These are phyloP conservation scores for Globisporangium takayamanum DNA, from an alignment of 352 stramenopile species.

Conservation along the genomic window DNA sequence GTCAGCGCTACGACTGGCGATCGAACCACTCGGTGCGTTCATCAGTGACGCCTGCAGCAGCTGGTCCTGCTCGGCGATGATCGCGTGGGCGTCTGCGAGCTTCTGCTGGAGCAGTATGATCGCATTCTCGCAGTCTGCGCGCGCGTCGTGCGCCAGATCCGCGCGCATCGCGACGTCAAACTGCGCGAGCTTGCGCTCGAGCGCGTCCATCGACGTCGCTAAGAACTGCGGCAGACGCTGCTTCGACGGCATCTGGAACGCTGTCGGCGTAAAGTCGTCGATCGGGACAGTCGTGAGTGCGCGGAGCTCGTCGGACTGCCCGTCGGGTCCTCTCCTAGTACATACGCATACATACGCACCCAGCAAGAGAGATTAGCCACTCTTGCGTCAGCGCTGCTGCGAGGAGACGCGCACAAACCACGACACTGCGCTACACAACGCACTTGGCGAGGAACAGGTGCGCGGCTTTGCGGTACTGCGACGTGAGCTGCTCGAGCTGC, in stretches of 20 bases:
- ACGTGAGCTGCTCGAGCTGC: constrained; percentile 51
- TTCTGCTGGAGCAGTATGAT: constrained; percentile 46
- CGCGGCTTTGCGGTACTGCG: constrained; percentile 69
- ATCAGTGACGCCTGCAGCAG: constrained; percentile 58
- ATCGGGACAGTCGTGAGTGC: constrained; percentile 48
- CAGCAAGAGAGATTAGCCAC: too few species aligned
- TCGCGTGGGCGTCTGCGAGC: constrained; percentile 47
- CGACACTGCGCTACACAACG: constrained; percentile 14
- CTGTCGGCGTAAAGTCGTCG: constrained; percentile 56
- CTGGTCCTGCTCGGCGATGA: constrained; percentile 67
- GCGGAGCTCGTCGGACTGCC: constrained; percentile 36
- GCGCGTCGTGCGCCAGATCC: constrained; percentile 30
- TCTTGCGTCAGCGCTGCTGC: too few species aligned
- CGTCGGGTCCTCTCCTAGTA: constrained; percentile 34
- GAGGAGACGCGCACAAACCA: too few species aligned
- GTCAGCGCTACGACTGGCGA: not conserved
- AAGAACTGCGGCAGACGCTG: constrained; percentile 49
- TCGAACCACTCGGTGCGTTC: not conserved
- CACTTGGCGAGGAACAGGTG: constrained; percentile 69
- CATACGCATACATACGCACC: not conserved
- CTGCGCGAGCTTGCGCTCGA: constrained; percentile 40
- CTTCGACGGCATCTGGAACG: constrained; percentile 63
- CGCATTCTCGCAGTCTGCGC: constrained; percentile 18
- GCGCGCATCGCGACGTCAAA: constrained; percentile 56
- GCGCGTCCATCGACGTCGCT: constrained; percentile 33